Percentiles rank a stretch among this genome's conserved stretches.
Evolutionary conservation across 148 eudicot genomes (phyloP).

Genomic region (Fagopyrum tataricum): DNA sequence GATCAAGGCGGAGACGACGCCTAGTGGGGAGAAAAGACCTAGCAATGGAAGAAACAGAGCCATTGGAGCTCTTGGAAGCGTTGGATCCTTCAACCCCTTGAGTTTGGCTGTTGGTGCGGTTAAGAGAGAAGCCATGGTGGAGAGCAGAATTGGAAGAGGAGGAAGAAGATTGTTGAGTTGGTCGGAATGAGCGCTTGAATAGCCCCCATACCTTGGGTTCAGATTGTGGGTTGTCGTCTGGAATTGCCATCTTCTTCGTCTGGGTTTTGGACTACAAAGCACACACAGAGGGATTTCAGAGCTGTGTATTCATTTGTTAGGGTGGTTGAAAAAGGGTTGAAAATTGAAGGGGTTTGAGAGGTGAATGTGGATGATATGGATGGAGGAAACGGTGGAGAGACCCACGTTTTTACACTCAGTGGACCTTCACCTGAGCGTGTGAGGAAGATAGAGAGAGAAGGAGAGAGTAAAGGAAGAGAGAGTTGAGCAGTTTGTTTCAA

Average conservation of each 20-base stretch:
- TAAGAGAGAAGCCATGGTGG: background rate
- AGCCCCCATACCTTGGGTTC: slow-evolving; percentile 13
- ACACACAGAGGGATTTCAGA: background rate
- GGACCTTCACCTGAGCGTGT: slow-evolving; percentile 17
- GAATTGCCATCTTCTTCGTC: slow-evolving; percentile 19
- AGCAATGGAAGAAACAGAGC: slow-evolving; percentile 52
- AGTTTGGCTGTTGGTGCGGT: slow-evolving; percentile 1
- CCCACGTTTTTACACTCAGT: slow-evolving; percentile 3
- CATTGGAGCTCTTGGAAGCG: slow-evolving; percentile 14
- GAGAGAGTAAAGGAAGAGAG: background rate
- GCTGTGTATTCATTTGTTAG: background rate
- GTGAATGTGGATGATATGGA: slow-evolving; percentile 4
- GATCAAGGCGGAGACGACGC: slow-evolving; percentile 73
- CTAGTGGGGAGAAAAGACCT: slow-evolving; percentile 55
- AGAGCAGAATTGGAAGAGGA: slow-evolving; percentile 11
- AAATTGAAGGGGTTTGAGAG: background rate
- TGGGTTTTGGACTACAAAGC: background rate
- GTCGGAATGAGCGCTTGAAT: slow-evolving; percentile 14
- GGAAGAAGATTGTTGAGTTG: background rate
- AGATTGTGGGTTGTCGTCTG: slow-evolving; percentile 11
- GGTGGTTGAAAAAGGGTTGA: slow-evolving; percentile 9
- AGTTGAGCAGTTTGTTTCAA: slow-evolving; percentile 4
- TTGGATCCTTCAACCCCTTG: slow-evolving; percentile 7
- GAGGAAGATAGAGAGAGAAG: background rate
- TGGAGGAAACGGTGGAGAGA: slow-evolving; percentile 11